These are phyloP conservation scores for Pugionium dolabratum DNA, from an alignment of 345 rosid genomes.

Conservation along the genomic window DNA sequence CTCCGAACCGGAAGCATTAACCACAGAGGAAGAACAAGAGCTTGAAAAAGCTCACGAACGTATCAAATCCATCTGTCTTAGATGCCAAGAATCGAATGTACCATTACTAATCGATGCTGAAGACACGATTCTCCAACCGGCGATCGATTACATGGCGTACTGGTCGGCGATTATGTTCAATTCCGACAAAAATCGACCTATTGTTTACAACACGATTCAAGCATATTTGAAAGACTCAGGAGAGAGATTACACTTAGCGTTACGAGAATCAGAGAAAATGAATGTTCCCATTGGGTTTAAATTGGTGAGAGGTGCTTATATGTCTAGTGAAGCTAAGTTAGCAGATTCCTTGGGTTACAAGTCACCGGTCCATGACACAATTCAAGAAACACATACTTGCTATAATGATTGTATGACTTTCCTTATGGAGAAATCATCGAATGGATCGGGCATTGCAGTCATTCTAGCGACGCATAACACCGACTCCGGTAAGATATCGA, in stretches of 20 bases:
- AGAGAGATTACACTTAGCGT: constrained; percentile 57
- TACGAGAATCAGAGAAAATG: constrained; percentile 52
- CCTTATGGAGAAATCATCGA: constrained; percentile 61
- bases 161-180: constrained; percentile 56
- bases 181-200: constrained; percentile 40
- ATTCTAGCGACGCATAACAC: constrained; percentile 84
- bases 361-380: constrained; percentile 72
- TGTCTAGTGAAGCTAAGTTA: constrained; percentile 61
- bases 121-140: constrained; percentile 74
- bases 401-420: constrained; percentile 70
- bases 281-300: constrained; percentile 77
- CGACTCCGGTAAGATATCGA: constrained; percentile 57
- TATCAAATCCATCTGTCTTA: constrained; percentile 49
- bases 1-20: constrained; percentile 58
- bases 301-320: constrained; percentile 88
- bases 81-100: constrained; percentile 53
- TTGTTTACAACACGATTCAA: constrained; percentile 77
- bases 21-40: constrained; percentile 58
- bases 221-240: constrained; percentile 80
- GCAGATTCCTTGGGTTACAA: constrained; percentile 69
- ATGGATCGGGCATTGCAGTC: constrained; percentile 49
- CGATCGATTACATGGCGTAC: constrained; percentile 83
- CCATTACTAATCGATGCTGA: constrained; percentile 75
- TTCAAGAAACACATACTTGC: constrained; percentile 68
- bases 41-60: constrained; percentile 57